phyloP scores from a whole-genome alignment of 148 eudicot species.

The Vaccinium macrocarpon region DNA sequence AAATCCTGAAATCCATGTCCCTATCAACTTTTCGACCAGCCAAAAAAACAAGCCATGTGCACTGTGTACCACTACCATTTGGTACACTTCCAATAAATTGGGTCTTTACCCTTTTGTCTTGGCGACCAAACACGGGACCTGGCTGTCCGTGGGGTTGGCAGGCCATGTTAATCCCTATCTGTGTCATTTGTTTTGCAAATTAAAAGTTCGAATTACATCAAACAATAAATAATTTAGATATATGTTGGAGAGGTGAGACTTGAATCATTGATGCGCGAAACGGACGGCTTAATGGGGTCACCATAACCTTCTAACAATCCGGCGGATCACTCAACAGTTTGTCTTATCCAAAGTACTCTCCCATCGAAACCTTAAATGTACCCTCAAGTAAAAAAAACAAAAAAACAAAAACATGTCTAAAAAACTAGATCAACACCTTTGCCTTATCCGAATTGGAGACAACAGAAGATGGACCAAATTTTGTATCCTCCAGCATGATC shows the following conservation, averaged over 20 bases:
- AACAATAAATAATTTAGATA: too few species aligned
- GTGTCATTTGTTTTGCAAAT: too few species aligned
- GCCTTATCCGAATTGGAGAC: slow-evolving; percentile 16
- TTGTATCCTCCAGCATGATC: too few species aligned
- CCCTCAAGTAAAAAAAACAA: neutral
- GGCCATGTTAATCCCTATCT: too few species aligned
- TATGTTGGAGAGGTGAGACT: too few species aligned
- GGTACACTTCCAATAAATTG: neutral
- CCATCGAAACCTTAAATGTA: neutral
- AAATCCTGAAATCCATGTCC: neutral
- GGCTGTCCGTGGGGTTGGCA: too few species aligned
- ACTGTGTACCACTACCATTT: neutral
- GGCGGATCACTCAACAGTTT: neutral
- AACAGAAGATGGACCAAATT: neutral
- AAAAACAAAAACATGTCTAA: neutral
- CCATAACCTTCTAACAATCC: slow-evolving; percentile 1
- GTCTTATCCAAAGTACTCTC: slow-evolving; percentile 6
- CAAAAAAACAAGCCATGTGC: slow-evolving; percentile 19
- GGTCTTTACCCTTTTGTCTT: neutral
- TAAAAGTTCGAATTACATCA: too few species aligned
- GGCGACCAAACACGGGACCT: neutral
- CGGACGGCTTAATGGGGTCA: too few species aligned
- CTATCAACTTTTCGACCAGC: slow-evolving; percentile 10
- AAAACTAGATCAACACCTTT: neutral
- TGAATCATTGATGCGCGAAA: too few species aligned